Evolutionary conservation across 306 rosid species (phyloP), one percentile per base, ranked within the genome.

Genomic region (Clitoria ternatea): DNA sequence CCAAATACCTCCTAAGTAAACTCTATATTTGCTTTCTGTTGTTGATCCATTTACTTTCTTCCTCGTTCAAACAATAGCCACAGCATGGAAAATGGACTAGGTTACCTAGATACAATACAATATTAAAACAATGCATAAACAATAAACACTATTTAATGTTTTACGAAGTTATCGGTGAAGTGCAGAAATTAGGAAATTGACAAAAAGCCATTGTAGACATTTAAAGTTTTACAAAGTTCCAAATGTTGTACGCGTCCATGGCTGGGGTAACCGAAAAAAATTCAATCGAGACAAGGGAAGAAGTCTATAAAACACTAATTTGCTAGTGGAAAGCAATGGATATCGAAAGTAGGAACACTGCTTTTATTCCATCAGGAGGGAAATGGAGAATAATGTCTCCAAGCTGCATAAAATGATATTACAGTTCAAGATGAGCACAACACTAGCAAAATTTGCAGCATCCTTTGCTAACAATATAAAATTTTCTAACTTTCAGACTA

Each of bases 391-490:
- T 53, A 70, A 29, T 49, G 55, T 48, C 24, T 19, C 30, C 64
- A 24, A 55, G 56, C 27, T 26, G 57, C 69, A 35, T 48, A 56
- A 65, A 54, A 42, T 42, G 56, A 70, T 17, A 44, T 15, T 70
- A 14, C 66, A 70, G 44, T 17, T 70, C 7, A n/a, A 62, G 26
- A 42, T 50, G 61, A 65, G 26, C 50, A 50, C 10, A 66, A 36
- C 53, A 61, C 47, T 11, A 60, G 35, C 72, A 78, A 78, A 78
- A 69, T 69, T 61, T 78, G 64, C 67, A 35, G 39, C 22, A 45
- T 53, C 68, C 63, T 35, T 19, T 36, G 60, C 18, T 68, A 57
- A 64, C 66, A 57, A 10, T 18, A 64, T 33, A 22, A 69, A 48
- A 55, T 24, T 61, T 54, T 44, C 62, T 24, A 60, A 74, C 61